Evolutionary conservation across 2,329 filamentous ascomycete genomes (phyloP), one percentile per base, ranked within the genome.

Genomic region (Myriosclerotinia duriaeana): DNA sequence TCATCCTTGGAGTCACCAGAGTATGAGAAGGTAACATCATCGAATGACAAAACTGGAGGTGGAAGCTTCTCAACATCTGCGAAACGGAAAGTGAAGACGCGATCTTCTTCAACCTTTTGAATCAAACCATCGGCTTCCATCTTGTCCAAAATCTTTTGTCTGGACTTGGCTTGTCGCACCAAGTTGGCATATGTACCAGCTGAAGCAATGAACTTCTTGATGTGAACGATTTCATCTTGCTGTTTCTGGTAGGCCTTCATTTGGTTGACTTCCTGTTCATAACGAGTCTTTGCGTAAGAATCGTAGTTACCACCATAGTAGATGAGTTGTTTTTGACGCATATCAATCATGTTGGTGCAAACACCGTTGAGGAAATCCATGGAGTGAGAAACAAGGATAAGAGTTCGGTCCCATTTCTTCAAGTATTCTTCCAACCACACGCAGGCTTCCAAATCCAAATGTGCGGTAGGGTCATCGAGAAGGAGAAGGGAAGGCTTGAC

Each of bases 251-350:
- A 99, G 71, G 95, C 95, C 86, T 98, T 99, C 87, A 91, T 92
- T 84, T 99, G 95, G 84, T 99, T 99, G 80, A 89, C 89, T 82
- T 99, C 95, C 80, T 97, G 90, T 81, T 99, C 95, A 65, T 86
- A 82, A 70, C 94, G 88, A 63, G 94, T 98, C 91, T 98, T 99
- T 81, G 88, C 83, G 84, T 99, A 94, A 54, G 93, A 93, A 81
- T 99, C 95, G 87, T 98, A 99, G 87, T 99, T 98, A 87, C 96
- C 95, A 86, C 95, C 96, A 78, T 97, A 99, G 90, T 99, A 99
- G 71, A 93, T 80, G 74, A 99, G 90, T 79, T 90, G 83, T 82
- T 91, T 92, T 78, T 85, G 80, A 75, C 95, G 91, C 95, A 99
- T 98, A 77, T 99, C 96, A 76, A 99, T 92, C 94, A 99, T 98